phyloP scores from a whole-genome alignment of 306 rosid genomes.

The Pachyrhizus erosus region DNA sequence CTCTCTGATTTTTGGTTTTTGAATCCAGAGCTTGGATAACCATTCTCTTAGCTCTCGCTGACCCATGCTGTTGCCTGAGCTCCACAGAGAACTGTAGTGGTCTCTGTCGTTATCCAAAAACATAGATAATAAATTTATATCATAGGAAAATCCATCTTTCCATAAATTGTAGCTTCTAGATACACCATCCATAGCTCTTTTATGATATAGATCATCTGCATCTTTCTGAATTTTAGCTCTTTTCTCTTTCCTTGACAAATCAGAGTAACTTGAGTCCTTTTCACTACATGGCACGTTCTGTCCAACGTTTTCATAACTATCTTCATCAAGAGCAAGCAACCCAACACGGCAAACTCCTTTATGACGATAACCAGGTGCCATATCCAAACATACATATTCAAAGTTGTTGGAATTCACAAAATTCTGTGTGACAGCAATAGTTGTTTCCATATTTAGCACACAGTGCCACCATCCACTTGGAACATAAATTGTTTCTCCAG shows the following conservation, averaged over 20 bases:
- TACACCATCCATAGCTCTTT: slow-evolving; percentile 45
- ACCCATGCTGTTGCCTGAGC: slow-evolving; percentile 90
- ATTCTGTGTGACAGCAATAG: slow-evolving; percentile 95
- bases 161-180: slow-evolving; percentile 62
- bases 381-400: slow-evolving; percentile 93
- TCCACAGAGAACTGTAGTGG: slow-evolving; percentile 87
- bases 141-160: slow-evolving; percentile 84
- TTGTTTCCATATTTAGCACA: slow-evolving; percentile 90
- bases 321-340: slow-evolving; percentile 83
- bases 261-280: slow-evolving; percentile 46
- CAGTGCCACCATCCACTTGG: slow-evolving; percentile 99
- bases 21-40: slow-evolving; percentile 87
- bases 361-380: slow-evolving; percentile 98
- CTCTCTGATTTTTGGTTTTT: slow-evolving; percentile 79
- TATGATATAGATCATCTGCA: slow-evolving; percentile 51
- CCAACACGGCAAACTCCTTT: slow-evolving; percentile 99
- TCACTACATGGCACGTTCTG: slow-evolving; percentile 45
- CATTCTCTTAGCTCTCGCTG: slow-evolving; percentile 97
- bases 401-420: slow-evolving; percentile 87
- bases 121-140: slow-evolving; percentile 74
- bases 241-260: slow-evolving; percentile 73
- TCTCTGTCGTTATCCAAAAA: slow-evolving; percentile 89
- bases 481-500: slow-evolving; percentile 96
- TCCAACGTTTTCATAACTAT: slow-evolving; percentile 56
- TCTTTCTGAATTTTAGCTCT: slow-evolving; percentile 64